phyloP scores from a whole-genome alignment of 768 basidiomycete genomes.

The Daedaleopsis nitida region DNA sequence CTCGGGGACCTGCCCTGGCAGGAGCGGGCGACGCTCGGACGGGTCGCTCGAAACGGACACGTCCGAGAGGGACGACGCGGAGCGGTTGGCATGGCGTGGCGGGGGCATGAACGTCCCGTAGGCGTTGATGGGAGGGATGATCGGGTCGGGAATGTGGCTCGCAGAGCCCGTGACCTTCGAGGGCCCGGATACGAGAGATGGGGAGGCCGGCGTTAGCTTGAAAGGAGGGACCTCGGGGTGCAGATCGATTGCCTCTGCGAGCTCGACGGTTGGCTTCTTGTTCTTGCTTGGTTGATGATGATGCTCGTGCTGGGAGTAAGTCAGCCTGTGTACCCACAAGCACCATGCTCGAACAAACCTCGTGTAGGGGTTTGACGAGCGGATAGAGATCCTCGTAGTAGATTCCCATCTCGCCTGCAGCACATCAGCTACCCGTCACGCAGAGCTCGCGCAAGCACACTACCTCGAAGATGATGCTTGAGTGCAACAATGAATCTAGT shows the following conservation, averaged over 20 bases:
- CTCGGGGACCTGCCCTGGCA: constrained; percentile 31
- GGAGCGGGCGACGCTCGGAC: constrained; percentile 37
- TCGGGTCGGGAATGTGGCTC: constrained; percentile 29
- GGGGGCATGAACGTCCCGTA: constrained; percentile 51
- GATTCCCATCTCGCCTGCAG: constrained; percentile 55
- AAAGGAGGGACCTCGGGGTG: constrained; percentile 8
- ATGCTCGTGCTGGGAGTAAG: constrained; percentile 8
- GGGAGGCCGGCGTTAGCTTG: neutral
- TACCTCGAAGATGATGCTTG: constrained; percentile 65
- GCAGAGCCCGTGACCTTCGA: neutral
- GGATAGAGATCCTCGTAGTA: constrained; percentile 66
- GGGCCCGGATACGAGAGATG: neutral
- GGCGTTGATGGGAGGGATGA: constrained; percentile 48
- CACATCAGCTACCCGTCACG: too few species aligned
- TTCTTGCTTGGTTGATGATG: constrained; percentile 4
- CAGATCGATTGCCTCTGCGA: neutral
- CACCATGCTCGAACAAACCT: constrained; percentile 35
- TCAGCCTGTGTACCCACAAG: neutral
- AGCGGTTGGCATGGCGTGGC: constrained; percentile 20
- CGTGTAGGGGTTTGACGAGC: constrained; percentile 56
- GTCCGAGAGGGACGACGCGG: constrained; percentile 23
- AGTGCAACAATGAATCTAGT: constrained; percentile 54
- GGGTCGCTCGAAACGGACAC: constrained; percentile 11
- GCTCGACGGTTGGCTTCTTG: neutral
- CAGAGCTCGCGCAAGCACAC: too few species aligned